Evolutionary conservation across 306 rosid species (phyloP), one percentile per base, ranked within the genome.

Genomic region (Trifolium pratense): DNA sequence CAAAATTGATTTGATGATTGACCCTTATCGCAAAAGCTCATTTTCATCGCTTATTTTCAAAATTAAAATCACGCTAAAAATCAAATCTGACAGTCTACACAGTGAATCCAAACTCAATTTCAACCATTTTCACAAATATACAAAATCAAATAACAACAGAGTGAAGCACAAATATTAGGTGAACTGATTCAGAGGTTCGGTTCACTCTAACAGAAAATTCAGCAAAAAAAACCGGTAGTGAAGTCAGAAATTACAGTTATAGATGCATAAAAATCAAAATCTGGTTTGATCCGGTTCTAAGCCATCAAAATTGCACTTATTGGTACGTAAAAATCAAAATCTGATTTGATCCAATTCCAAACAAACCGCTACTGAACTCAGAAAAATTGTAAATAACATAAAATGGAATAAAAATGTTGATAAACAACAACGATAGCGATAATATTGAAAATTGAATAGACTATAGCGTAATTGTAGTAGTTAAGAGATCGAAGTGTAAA

Each of bases 401-500:
- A 29, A 59, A 5, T 0, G 17, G n/a, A 9, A 9, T 16, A 18
- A 45, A 63, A 20, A 58, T 4, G 37, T 45, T 16, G 0, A 36
- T 1, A 61, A 15, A 18, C 64, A 31, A 36, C 10, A 49, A 34
- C 5, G 63, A 29, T n/a, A 43, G 57, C 37, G 3, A 9, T 5
- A 66, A 57, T 39, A 45, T 31, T 16, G 10, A 68, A 68, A 68
- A 39, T 53, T 12, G 71, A 60, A 52, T 37, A 29, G 23, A 48
- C 66, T 42, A 65, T 31, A 10, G 16, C 56, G 49, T 11, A 39
- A 73, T 58, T 57, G 17, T 10, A 79, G 55, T 75, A 25, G 34
- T 68, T 58, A 65, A 64, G 66, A 71, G 80, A 73, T 25, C 71
- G 75, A 82, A 74, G 21, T 7, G 7, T 13, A 45, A 62, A 49